These are phyloP conservation scores for Exophiala lecanii-corni DNA, from an alignment of 2,329 filamentous ascomycete genomes.

Conservation along the genomic window DNA sequence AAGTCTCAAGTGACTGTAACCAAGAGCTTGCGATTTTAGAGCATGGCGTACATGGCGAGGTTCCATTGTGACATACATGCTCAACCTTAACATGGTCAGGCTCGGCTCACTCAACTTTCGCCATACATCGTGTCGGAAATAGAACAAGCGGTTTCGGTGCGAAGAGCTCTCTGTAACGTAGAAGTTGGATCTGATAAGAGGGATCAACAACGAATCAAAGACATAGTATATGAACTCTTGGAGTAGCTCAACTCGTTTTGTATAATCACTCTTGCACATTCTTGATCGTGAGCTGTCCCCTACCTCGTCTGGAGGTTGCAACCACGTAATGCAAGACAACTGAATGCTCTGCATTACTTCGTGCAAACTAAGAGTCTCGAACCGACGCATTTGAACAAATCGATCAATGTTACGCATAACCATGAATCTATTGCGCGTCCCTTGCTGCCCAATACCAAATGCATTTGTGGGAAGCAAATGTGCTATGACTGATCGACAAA, in stretches of 20 bases:
- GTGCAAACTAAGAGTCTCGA: slow-evolving; percentile 75
- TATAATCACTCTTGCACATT: slow-evolving; percentile 64
- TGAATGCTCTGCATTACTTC: slow-evolving; percentile 71
- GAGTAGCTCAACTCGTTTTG: slow-evolving; percentile 74
- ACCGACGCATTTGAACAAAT: slow-evolving; percentile 73
- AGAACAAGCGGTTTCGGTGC: slow-evolving; percentile 79
- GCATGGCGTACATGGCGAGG: slow-evolving; percentile 52
- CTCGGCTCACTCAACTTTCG: slow-evolving; percentile 68
- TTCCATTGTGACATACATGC: slow-evolving; percentile 75
- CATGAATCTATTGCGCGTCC: slow-evolving; percentile 55
- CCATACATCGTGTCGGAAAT: slow-evolving; percentile 94
- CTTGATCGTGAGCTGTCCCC: slow-evolving; percentile 40
- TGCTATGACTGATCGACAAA: slow-evolving; percentile 71
- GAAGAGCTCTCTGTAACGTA: slow-evolving; percentile 87
- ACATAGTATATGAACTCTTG: slow-evolving; percentile 85
- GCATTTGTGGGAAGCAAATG: slow-evolving; percentile 70
- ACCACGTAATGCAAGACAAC: slow-evolving; percentile 69
- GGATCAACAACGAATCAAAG: slow-evolving; percentile 87
- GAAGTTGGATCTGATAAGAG: slow-evolving; percentile 80
- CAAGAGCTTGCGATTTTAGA: slow-evolving; percentile 60
- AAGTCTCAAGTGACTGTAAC: slow-evolving; percentile 73
- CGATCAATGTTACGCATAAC: slow-evolving; percentile 67
- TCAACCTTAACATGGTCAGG: slow-evolving; percentile 60
- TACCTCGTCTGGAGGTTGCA: slow-evolving; percentile 51
- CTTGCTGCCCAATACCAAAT: slow-evolving; percentile 59